Percentiles rank a stretch among this genome's conserved stretches.
Conservation (phyloP, 1,284 basidiomycete genomes). For the Cutaneotrichosporon sp. region DNA sequence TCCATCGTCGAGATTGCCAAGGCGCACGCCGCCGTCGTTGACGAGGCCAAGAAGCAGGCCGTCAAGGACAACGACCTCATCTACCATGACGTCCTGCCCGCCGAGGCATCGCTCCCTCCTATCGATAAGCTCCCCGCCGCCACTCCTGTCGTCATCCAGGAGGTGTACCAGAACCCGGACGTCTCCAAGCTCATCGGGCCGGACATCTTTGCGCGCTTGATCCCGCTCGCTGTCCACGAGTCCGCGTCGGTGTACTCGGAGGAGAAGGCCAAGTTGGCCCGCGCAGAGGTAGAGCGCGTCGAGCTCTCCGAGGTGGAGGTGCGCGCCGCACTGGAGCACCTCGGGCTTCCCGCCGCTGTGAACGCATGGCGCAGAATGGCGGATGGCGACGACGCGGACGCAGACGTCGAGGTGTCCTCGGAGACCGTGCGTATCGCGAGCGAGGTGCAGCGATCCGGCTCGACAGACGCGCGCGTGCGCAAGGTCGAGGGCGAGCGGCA, state of each 20-base stretch:
- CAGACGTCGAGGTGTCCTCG: conserved; percentile 62
- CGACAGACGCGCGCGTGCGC: conserved; percentile 57
- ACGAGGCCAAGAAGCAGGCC: conserved; percentile 74
- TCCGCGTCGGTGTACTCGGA: conserved; percentile 96
- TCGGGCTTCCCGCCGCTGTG: conserved; percentile 79
- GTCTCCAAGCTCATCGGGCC: conserved; percentile 94
- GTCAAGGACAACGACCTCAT: conserved; percentile 94
- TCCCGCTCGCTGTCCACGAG: conserved; percentile 94
- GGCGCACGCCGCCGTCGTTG: conserved; percentile 73
- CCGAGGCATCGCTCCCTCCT: conserved; percentile 72
- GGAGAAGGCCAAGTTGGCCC: conserved; percentile 95
- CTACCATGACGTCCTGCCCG: conserved; percentile 90
- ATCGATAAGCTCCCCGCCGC: conserved; percentile 81
- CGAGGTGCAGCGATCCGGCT: conserved; percentile 68
- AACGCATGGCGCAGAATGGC: conserved; percentile 72
- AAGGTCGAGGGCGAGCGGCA: conserved; percentile 67
- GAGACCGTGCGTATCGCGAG: conserved; percentile 76
- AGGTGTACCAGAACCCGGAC: conserved; percentile 86
- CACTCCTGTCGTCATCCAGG: conserved; percentile 84
- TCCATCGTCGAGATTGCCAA: conserved; percentile 81
- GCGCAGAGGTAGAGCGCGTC: conserved; percentile 82
- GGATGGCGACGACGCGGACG: conserved; percentile 61
- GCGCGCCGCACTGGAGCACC: conserved; percentile 74
- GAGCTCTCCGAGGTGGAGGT: conserved; percentile 82
- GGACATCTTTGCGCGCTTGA: conserved; percentile 83